Conservation (phyloP, 139 green algal species). For the Coelastrella sp. region DNA sequence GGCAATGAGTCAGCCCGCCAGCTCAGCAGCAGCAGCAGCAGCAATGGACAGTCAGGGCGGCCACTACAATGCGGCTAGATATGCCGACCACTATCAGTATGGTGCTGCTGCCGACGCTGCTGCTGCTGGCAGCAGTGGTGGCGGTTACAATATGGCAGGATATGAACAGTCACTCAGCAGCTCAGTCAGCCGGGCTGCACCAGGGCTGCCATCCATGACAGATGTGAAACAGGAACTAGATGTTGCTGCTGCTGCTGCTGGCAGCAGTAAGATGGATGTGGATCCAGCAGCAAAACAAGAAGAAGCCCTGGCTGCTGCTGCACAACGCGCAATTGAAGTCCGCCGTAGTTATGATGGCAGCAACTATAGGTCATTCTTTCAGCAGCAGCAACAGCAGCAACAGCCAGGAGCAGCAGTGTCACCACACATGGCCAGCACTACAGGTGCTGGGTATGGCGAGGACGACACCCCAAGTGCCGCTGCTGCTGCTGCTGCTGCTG, state of each 20-base stretch:
- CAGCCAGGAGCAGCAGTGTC: background rate
- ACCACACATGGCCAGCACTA: background rate
- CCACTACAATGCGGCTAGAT: background rate
- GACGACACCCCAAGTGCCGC: background rate
- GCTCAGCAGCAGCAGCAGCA: conserved; percentile 22
- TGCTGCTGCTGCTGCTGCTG: background rate
- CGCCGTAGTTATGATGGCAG: conserved; percentile 29
- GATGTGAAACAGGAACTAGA: too few relatives aligned
- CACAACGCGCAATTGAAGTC: conserved; percentile 10
- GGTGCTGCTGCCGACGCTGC: background rate
- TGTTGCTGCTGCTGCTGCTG: background rate
- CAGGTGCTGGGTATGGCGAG: background rate
- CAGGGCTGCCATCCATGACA: background rate
- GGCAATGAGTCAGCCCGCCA: conserved; percentile 20
- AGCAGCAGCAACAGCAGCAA: conserved; percentile 12
- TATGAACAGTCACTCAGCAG: conserved; percentile 10
- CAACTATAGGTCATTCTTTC: background rate
- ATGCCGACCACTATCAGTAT: background rate
- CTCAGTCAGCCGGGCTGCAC: background rate
- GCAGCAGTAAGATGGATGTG: background rate
- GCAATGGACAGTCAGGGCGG: background rate
- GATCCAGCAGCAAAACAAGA: background rate
- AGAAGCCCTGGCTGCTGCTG: background rate
- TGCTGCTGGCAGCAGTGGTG: background rate
- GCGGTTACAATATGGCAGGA: background rate